Conservation (phyloP, 306 rosid species). For the Arachis stenosperma region DNA sequence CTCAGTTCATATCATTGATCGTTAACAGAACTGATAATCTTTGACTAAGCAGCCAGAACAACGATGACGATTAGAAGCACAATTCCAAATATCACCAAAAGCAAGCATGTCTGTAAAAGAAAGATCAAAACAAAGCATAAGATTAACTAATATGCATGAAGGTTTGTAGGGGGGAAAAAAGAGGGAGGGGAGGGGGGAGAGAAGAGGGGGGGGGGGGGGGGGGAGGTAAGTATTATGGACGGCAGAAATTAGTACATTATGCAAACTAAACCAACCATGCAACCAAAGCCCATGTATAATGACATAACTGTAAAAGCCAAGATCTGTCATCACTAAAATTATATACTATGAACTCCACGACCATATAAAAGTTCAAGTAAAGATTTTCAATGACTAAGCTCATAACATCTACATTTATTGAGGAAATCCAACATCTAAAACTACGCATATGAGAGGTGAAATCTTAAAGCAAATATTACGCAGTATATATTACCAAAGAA, state of each 20-base stretch:
- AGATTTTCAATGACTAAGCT: constrained; percentile 10
- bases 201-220: too few relatives aligned
- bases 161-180: not conserved
- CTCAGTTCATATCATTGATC: constrained; percentile 39
- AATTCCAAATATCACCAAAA: constrained; percentile 89
- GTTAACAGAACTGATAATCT: constrained; percentile 22
- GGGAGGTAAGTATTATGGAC: too few relatives aligned
- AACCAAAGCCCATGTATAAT: not conserved
- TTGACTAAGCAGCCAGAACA: constrained; percentile 75
- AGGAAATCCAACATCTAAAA: not conserved
- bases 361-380: constrained; percentile 17
- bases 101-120: constrained; percentile 72
- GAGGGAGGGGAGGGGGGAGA: not conserved
- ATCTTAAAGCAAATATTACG: not conserved
- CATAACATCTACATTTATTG: constrained; percentile 6
- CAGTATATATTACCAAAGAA: constrained; percentile 69
- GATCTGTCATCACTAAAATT: constrained; percentile 7
- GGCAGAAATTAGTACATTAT: not conserved
- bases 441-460: not conserved
- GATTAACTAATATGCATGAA: constrained; percentile 12
- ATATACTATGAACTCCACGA: constrained; percentile 7
- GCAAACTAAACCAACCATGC: constrained; percentile 3
- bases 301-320: not conserved
- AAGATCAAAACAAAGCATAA: not conserved
- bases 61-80: constrained; percentile 87